A percentile compares a stretch with the other conserved stretches of the same genome.
Conservation (phyloP, 805 yeast genomes). For the Candida parachauliodes region DNA sequence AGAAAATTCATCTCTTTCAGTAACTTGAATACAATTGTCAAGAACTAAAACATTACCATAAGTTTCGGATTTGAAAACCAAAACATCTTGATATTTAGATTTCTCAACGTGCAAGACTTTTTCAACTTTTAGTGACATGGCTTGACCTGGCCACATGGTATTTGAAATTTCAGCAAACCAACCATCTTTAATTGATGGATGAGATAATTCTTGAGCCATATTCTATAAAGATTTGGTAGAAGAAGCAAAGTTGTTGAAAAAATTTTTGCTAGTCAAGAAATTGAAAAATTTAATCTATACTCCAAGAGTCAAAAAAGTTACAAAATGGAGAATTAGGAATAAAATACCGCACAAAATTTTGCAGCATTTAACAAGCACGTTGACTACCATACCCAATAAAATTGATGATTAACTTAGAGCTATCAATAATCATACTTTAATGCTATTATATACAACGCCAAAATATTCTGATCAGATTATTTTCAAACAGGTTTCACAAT, state of each 20-base stretch:
- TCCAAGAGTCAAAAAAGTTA: neutral
- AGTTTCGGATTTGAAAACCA: slow-evolving; percentile 87
- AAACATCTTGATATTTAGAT: slow-evolving; percentile 89
- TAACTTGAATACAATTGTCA: slow-evolving; percentile 92
- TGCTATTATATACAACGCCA: too few species aligned
- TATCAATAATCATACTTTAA: too few species aligned
- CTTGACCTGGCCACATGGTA: slow-evolving; percentile 99
- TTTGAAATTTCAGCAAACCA: slow-evolving; percentile 96
- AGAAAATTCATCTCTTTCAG: slow-evolving; percentile 96
- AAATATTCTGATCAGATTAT: too few species aligned
- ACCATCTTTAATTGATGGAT: slow-evolving; percentile 70
- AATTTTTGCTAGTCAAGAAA: neutral
- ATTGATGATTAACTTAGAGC: too few species aligned
- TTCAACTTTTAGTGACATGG: slow-evolving; percentile 86
- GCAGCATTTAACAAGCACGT: too few species aligned
- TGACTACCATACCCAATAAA: too few species aligned
- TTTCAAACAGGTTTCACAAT: too few species aligned
- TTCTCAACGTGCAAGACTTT: slow-evolving; percentile 80
- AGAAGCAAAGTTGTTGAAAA: slow-evolving; percentile 1
- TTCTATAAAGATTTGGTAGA: neutral
- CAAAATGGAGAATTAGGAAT: neutral
- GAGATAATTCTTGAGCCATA: slow-evolving; percentile 41
- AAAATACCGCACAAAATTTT: neutral
- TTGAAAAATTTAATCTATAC: neutral
- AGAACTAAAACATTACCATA: slow-evolving; percentile 94